These are phyloP conservation scores for Amylostereum areolatum DNA, from an alignment of 1,284 basidiomycete genomes.

Conservation along the genomic window DNA sequence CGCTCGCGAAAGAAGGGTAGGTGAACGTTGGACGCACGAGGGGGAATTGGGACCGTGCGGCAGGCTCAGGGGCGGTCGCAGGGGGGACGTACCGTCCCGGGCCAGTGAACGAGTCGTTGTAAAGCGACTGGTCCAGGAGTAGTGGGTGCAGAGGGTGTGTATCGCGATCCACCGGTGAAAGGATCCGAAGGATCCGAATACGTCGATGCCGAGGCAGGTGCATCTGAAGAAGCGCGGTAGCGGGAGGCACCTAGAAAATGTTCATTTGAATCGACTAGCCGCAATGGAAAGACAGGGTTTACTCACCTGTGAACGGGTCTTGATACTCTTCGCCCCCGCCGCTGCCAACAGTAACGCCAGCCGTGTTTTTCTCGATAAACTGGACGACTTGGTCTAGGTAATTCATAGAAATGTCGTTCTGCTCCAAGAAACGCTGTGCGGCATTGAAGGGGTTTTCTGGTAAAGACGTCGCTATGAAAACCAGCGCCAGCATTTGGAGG, in stretches of 20 bases:
- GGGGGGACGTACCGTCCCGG: conserved; percentile 8
- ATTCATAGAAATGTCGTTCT: conserved; percentile 76
- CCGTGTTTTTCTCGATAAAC: conserved; percentile 92
- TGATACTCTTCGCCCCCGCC: conserved; percentile 51
- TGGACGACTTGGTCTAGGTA: conserved; percentile 90
- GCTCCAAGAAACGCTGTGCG: conserved; percentile 84
- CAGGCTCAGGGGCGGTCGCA: not conserved
- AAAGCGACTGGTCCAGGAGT: conserved; percentile 21
- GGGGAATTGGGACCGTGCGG: conserved; percentile 42
- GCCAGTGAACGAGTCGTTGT: conserved; percentile 11
- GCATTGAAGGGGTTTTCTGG: conserved; percentile 90
- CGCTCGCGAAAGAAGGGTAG: conserved; percentile 2
- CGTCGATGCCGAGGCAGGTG: conserved; percentile 3
- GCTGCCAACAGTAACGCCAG: conserved; percentile 64
- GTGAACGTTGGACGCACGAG: conserved; percentile 37
- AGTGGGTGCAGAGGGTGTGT: conserved; percentile 9
- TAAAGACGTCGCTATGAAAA: conserved; percentile 4
- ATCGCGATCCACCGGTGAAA: conserved; percentile 14
- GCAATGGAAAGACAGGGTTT: not conserved
- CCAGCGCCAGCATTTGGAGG: not conserved
- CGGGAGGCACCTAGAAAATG: conserved; percentile 45
- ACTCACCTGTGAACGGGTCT: conserved; percentile 87
- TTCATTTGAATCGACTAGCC: conserved; percentile 3
- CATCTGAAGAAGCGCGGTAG: conserved; percentile 34
- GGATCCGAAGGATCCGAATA: conserved; percentile 13